Conservation (phyloP, 139 green algal species). For the Tetraselmis chui region DNA sequence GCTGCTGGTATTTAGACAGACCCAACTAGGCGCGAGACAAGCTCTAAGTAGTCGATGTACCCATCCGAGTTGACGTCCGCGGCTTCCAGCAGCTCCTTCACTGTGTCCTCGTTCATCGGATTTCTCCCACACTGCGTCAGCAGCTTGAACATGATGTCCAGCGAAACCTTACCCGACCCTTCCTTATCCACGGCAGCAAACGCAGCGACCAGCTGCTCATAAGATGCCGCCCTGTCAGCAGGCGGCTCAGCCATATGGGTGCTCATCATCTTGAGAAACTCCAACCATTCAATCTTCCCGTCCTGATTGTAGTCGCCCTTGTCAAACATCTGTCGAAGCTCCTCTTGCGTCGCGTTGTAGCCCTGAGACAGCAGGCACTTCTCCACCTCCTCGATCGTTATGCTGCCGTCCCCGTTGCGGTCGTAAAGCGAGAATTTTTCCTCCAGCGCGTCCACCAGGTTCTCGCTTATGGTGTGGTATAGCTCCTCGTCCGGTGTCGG, state of each 20-base stretch:
- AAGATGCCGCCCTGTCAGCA: background rate
- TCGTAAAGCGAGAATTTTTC: background rate
- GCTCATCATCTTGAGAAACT: constrained; percentile 1
- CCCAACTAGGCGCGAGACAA: background rate
- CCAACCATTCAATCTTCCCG: background rate
- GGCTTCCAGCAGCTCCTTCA: background rate
- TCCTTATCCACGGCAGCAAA: background rate
- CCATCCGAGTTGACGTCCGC: background rate
- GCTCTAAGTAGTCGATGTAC: background rate
- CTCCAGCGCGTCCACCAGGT: background rate
- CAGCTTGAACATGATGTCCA: background rate
- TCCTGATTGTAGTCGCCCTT: background rate
- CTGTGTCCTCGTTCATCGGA: background rate
- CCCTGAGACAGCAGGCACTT: background rate
- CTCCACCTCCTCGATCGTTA: background rate
- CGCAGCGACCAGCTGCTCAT: background rate
- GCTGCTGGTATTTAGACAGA: too few relatives aligned
- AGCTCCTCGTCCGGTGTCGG: background rate
- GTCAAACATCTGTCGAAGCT: background rate
- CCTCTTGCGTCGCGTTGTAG: background rate
- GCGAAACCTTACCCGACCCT: background rate
- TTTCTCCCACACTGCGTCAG: background rate
- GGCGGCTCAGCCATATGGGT: background rate
- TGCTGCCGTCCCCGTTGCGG: background rate
- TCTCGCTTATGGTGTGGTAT: background rate